Base-by-base conservation (phyloP, 2,329 filamentous ascomycete species). In the Curvularia sp. region DNA sequence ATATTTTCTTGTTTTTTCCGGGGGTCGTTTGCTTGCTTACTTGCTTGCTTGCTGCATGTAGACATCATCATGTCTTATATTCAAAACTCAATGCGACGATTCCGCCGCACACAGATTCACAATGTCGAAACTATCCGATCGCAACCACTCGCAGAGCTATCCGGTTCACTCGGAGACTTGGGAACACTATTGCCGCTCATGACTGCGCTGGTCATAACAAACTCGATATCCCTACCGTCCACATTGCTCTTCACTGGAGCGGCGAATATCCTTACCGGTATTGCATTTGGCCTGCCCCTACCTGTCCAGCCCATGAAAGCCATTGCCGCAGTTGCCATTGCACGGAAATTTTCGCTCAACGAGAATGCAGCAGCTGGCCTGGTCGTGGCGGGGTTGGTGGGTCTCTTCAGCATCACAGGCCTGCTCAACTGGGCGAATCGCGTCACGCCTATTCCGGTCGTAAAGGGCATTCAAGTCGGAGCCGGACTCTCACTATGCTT, bases 381-480 rank as follows among this genome's bases (percentile, higher is more conserved):
- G 36, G 90, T 92, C 57, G 93, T 97, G 32, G 88, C 88, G 1
- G 80, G 80, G 6, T 84, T 89, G 21, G 89, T 97, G 8, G 83
- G 94, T 8, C 6, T 96, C 1, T 87, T 97, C 74, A 93, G 90
- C 70, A 73, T 88, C 4, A 96, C 92, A 0, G 92, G 94, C 0
- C 78, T 95, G n/a, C 81, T 97, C 30, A 83, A 83, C 56, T 89
- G 87, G 83, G 87, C 92, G 50, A 88, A 90, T 8, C 79, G 82
- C n/a, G 82, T 88, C 13, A 89, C 96, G 8, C 94, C 94, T 0
- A 86, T 93, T 13, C 91, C 93, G 0, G 90, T 98, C 0, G 89
- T 98, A 52, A 97, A 96, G 74, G 94, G 94, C 28, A 97, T 98
- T 65, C 95, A 98, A 78, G 87, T 97, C 47, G 94, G 94, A 36